Evolutionary conservation across 805 yeast species (phyloP), one percentile per base, ranked within the genome.

Genomic region (Starmerella bombi): DNA sequence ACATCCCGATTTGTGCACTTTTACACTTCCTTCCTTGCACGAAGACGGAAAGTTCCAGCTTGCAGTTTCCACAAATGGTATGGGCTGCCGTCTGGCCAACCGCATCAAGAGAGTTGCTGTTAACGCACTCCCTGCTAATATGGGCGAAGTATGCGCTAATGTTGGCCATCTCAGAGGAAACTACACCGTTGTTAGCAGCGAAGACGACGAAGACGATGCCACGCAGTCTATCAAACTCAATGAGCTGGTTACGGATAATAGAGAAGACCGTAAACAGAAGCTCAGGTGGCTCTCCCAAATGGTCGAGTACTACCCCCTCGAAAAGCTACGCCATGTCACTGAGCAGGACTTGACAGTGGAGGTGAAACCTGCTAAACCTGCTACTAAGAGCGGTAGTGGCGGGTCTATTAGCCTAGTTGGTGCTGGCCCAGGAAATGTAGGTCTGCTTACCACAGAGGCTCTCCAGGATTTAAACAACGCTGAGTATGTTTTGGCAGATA

Each of bases 361-460:
- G 16, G 7, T 36, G 18, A 17, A n/a, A 8, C 31, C 23, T 2
- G 30, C 20, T 2, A 6, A 9, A 3, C 23, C 21, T 10, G 40
- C 56, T 36, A 52, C 44, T 8, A 43, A 38, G 30, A 25, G 41
- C 32, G 36, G 32, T 18, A 17, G 25, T n/a, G 58, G 52, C 35
- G 93, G 93, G 1, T 48, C 67, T 2, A 77, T 86, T 9, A 72
- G 91, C 2, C 65, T 88, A n/a, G 85, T 88, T 16, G 97, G 97
- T 1, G 71, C 94, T 2, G 97, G 97, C 0, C 96, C 97, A 0
- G 97, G 97, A 0, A 74, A 88, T 2, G 71, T 80, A 0, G 77
- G 84, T 1, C 69, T 83, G 56, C 66, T 88, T 18, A 86, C 96
- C 0, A 59, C 82, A 1, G 94, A 91, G 4, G 97, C 97, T 0